Base-by-base conservation (phyloP, 192 early-diverging fungal genomes). In the Gamsiella multidivaricata region DNA sequence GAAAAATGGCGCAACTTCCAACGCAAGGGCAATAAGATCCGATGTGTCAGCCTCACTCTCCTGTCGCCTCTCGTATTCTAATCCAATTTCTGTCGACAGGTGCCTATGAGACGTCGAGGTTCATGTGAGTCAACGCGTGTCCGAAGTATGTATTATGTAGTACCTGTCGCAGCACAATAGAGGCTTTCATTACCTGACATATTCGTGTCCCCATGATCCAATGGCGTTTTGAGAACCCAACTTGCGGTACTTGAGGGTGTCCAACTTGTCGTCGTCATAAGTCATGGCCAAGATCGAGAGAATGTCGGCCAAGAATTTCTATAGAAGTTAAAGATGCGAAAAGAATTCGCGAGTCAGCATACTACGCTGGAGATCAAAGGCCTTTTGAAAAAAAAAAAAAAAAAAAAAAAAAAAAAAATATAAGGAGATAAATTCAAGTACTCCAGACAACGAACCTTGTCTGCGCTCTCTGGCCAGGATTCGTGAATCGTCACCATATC, bases 151-250 rank as follows among this genome's bases (percentile, higher is more conserved):
- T n/a, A n/a, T n/a, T n/a, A n/a, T n/a, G n/a, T n/a, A n/a, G n/a
- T n/a, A n/a, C n/a, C n/a, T n/a, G n/a, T n/a, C n/a, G n/a, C n/a
- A n/a, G n/a, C 37, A 39, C 12, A 14, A 39, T 39, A 18, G 49
- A 25, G n/a, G 22, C 14, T 53, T 12, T 10, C 17, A 61, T 10
- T 83, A 91, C 88, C 95, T 87, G 65, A 98, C 98, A 78, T 98
- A 99, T 91, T 99, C 98, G 65, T 99, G 98, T 20, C 98, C 98
- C 96, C 97, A 99, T 47, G 91, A 93, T 12, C 95, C 95, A 57
- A 94, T 86, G 37, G 88, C 81, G 56, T 88, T 85, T 39, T 83
- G 90, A 8, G 92, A 90, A n/a, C 96, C 96, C 33, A 93, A 54
- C 23, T 97, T 81, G 50, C 97, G 87, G 84, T 95, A 99, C 78